These are phyloP conservation scores for Daldinia sp. DNA, from an alignment of 2,329 filamentous ascomycete genomes.

Conservation along the genomic window DNA sequence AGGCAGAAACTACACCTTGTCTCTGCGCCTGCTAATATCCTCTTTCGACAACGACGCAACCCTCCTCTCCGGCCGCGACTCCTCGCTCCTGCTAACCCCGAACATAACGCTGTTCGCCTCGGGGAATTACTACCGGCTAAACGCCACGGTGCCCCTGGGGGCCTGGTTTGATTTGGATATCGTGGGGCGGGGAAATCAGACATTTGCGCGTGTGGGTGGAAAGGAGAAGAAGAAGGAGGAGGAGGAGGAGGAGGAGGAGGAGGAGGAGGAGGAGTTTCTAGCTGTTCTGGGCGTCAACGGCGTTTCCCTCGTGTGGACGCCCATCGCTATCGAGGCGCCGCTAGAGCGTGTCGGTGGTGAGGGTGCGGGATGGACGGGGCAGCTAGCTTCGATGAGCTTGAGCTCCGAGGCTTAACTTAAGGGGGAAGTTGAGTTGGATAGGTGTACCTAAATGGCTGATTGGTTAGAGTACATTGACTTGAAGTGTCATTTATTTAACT, in stretches of 20 bases:
- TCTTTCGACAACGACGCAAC: conserved; percentile 51
- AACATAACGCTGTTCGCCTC: conserved; percentile 53
- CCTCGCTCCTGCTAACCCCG: conserved; percentile 57
- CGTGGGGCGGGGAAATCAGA: conserved; percentile 51
- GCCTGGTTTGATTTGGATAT: conserved; percentile 51
- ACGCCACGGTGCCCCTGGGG: conserved; percentile 50
- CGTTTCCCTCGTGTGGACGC: conserved; percentile 55
- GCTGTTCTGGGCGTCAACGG: conserved; percentile 59
- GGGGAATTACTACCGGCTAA: conserved; percentile 54
- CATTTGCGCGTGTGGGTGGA: conserved; percentile 47
- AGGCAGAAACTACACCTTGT: conserved; percentile 68
- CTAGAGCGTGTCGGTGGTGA: conserved; percentile 55
- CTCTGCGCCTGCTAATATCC: conserved; percentile 56
- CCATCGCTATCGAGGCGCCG: conserved; percentile 61
- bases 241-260: conserved; percentile 15
- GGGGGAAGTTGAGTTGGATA: not conserved
- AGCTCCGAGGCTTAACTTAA: conserved; percentile 44
- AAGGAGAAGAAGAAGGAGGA: too few relatives aligned
- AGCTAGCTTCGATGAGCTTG: conserved; percentile 50
- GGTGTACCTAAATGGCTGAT: not conserved
- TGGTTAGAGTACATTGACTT: not conserved
- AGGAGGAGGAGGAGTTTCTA: conserved; percentile 57
- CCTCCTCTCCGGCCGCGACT: conserved; percentile 59
- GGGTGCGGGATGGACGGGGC: conserved; percentile 50
- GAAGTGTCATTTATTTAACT: not conserved